Percentiles rank a stretch among this genome's conserved stretches.
Conservation (phyloP, 106 monocot species). For the Dactylorhiza incarnata region DNA sequence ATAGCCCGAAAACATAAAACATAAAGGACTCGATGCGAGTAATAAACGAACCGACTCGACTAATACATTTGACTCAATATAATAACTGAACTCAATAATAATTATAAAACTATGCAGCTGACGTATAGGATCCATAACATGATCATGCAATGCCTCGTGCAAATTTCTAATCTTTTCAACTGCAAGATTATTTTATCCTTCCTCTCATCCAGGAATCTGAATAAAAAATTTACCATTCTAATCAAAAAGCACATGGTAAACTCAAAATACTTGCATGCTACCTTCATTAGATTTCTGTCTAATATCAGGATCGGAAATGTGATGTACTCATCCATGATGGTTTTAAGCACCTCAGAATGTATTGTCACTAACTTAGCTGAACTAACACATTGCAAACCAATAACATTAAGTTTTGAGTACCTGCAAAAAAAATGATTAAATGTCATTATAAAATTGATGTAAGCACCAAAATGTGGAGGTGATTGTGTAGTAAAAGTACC, state of each 20-base stretch:
- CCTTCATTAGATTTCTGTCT: constrained; percentile 27
- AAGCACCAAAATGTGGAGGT: neutral
- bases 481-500: constrained; percentile 8
- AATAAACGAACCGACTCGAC: too few relatives aligned
- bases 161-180: neutral
- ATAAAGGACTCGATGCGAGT: too few relatives aligned
- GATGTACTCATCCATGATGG: constrained; percentile 37
- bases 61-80: too few relatives aligned
- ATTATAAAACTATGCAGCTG: too few relatives aligned
- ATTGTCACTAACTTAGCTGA: constrained; percentile 13
- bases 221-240: neutral
- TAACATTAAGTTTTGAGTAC: constrained; percentile 31
- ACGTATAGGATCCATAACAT: too few relatives aligned
- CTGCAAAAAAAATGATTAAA: constrained; percentile 15
- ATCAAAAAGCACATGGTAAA: neutral
- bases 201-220: neutral
- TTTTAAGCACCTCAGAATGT: constrained; percentile 16
- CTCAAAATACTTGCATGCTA: constrained; percentile 5
- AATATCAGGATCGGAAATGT: constrained; percentile 43
- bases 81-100: too few relatives aligned
- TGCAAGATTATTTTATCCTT: neutral
- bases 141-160: neutral
- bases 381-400: constrained; percentile 30
- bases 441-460: neutral
- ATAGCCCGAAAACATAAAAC: too few relatives aligned